These are phyloP conservation scores for Apophysomyces variabilis DNA, from an alignment of 371 early-diverging fungal genomes.

Conservation along the genomic window DNA sequence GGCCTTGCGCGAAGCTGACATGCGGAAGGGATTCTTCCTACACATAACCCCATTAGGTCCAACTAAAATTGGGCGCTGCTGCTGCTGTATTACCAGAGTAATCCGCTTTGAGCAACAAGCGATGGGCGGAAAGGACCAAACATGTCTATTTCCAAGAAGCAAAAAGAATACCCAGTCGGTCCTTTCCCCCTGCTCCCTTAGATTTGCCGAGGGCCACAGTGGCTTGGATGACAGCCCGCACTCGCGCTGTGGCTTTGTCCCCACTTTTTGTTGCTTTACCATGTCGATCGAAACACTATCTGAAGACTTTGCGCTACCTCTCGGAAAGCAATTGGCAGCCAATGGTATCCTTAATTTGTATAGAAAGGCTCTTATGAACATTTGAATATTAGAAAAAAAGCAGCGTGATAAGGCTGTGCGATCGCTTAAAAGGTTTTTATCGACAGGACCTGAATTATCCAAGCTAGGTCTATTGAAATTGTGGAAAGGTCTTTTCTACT, in stretches of 20 bases:
- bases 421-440: constrained; percentile 66
- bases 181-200: neutral
- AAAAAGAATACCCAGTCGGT: neutral
- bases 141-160: constrained; percentile 47
- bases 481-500: constrained; percentile 95
- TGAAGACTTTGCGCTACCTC: constrained; percentile 15
- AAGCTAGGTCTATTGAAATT: constrained; percentile 80
- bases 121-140: constrained; percentile 80
- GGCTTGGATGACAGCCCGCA: neutral
- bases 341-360: constrained; percentile 21
- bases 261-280: neutral
- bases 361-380: neutral
- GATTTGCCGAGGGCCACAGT: neutral
- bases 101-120: constrained; percentile 70
- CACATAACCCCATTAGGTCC: too few species aligned
- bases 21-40: constrained; percentile 80
- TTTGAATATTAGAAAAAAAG: constrained; percentile 69
- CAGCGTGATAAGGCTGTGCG: constrained; percentile 85
- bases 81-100: constrained; percentile 61
- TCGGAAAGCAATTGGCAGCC: constrained; percentile 32
- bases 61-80: neutral
- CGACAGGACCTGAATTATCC: constrained; percentile 57
- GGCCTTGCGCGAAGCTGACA: constrained; percentile 92
- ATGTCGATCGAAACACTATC: neutral
- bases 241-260: neutral